Percentiles rank a stretch among this genome's conserved stretches.
phyloP scores from a whole-genome alignment of 2,329 filamentous ascomycete genomes.

The Phialemoniopsis sp. region DNA sequence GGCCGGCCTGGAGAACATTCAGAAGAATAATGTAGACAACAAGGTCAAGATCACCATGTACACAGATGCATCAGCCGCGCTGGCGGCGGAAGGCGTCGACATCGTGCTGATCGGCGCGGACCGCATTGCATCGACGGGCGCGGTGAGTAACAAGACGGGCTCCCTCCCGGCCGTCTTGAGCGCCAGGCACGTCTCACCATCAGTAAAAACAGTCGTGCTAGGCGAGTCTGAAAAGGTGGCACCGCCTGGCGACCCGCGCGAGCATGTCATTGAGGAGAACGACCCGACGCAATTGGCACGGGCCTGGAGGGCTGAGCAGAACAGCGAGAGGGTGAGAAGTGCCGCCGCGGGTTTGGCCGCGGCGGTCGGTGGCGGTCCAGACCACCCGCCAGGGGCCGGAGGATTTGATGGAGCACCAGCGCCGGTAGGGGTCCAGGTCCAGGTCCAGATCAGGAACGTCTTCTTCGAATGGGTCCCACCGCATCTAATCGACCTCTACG shows the following conservation, averaged over 20 bases:
- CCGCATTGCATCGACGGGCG: conserved; percentile 50
- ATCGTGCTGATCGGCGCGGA: conserved; percentile 62
- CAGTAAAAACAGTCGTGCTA: conserved; percentile 47
- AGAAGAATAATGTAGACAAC: conserved; percentile 1
- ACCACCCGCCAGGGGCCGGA: background rate
- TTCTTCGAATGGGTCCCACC: conserved; percentile 59
- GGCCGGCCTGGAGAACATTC: conserved; percentile 13
- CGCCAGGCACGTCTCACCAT: conserved; percentile 42
- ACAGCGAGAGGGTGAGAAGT: conserved; percentile 13
- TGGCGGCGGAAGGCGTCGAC: conserved; percentile 47
- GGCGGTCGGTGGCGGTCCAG: too few species aligned
- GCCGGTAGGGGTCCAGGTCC: conserved; percentile 3
- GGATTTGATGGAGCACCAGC: background rate
- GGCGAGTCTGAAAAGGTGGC: conserved; percentile 61
- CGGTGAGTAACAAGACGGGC: conserved; percentile 65
- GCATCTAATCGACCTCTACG: conserved; percentile 45
- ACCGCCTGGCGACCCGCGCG: conserved; percentile 33
- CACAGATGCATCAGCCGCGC: conserved; percentile 55
- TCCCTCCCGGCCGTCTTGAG: conserved; percentile 55
- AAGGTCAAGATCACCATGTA: conserved; percentile 42
- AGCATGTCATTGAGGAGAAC: conserved; percentile 45
- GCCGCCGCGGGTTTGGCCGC: conserved; percentile 11
- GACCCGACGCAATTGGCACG: conserved; percentile 42
- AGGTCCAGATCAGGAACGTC: conserved; percentile 38
- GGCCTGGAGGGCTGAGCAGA: conserved; percentile 35